Conservation (phyloP, 1,284 basidiomycete genomes). For the Ustilago vetiveriae region DNA sequence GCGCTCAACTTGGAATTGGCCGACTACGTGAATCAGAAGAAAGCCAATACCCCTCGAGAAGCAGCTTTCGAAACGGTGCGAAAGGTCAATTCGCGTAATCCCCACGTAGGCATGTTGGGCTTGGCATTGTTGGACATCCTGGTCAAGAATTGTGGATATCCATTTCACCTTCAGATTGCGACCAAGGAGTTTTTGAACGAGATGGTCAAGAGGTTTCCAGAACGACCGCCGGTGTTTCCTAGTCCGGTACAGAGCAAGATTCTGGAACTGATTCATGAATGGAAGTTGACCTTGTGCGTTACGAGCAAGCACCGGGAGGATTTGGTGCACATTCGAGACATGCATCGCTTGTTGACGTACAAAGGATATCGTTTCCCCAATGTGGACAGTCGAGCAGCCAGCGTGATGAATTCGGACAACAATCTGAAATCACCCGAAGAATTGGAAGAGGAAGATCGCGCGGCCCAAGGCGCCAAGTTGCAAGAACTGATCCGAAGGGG, state of each 20-base stretch:
- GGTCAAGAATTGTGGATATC: slow-evolving; percentile 93
- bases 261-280: slow-evolving; percentile 89
- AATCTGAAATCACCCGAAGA: slow-evolving; percentile 94
- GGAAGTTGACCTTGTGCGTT: slow-evolving; percentile 92
- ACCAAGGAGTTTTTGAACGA: slow-evolving; percentile 99
- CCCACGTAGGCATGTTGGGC: slow-evolving; percentile 85
- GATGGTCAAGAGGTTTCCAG: slow-evolving; percentile 95
- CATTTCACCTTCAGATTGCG: slow-evolving; percentile 95
- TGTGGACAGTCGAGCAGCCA: slow-evolving; percentile 57
- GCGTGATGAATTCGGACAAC: slow-evolving; percentile 70
- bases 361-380: slow-evolving; percentile 73
- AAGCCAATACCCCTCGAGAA: slow-evolving; percentile 95
- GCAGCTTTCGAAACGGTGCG: slow-evolving; percentile 84
- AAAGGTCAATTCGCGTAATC: slow-evolving; percentile 86
- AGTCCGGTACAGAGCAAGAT: slow-evolving; percentile 94
- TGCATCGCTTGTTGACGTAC: slow-evolving; percentile 93
- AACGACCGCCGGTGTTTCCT: slow-evolving; percentile 93
- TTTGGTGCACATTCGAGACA: slow-evolving; percentile 94
- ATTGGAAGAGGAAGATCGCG: slow-evolving; percentile 92
- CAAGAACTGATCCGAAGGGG: slow-evolving; percentile 97
- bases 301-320: slow-evolving; percentile 95
- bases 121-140: slow-evolving; percentile 84
- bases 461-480: slow-evolving; percentile 93
- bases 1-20: slow-evolving; percentile 91
- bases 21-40: slow-evolving; percentile 91